Percentiles rank a stretch among this genome's conserved stretches.
Evolutionary conservation across 2,329 filamentous ascomycete species (phyloP).

Genomic region (Nectriaceae sp.): DNA sequence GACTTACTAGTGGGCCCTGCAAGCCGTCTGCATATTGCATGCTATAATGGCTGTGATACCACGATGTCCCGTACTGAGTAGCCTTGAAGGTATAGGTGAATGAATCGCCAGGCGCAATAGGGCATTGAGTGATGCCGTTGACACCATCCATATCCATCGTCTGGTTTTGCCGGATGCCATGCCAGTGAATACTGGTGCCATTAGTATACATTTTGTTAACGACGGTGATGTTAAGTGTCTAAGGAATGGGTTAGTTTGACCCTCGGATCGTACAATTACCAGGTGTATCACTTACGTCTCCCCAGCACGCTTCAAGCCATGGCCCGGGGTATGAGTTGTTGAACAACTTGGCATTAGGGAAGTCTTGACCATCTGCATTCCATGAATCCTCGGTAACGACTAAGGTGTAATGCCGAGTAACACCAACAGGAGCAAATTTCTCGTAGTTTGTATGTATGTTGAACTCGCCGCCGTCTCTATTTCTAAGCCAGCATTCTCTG

Average conservation of each 20-base stretch:
- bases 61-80: slow-evolving; percentile 23
- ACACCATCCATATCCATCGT: slow-evolving; percentile 26
- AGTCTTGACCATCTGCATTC: slow-evolving; percentile 25
- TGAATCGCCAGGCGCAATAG: slow-evolving; percentile 16
- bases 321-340: slow-evolving; percentile 29
- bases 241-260: not conserved
- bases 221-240: slow-evolving; percentile 19
- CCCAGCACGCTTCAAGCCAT: slow-evolving; percentile 32
- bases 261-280: not conserved
- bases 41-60: slow-evolving; percentile 27
- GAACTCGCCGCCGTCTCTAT: slow-evolving; percentile 20
- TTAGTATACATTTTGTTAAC: slow-evolving; percentile 18
- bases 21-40: slow-evolving; percentile 25
- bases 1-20: slow-evolving; percentile 18
- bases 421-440: slow-evolving; percentile 16
- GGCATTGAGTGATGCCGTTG: slow-evolving; percentile 18
- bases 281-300: slow-evolving; percentile 19
- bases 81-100: slow-evolving; percentile 22
- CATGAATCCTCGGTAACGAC: slow-evolving; percentile 15
- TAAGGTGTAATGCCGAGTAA: slow-evolving; percentile 22
- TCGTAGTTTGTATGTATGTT: slow-evolving; percentile 32
- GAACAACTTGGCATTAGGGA: slow-evolving; percentile 25
- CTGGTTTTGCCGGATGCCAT: slow-evolving; percentile 20
- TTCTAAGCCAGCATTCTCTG: slow-evolving; percentile 29
- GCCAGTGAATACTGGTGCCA: slow-evolving; percentile 26